A percentile compares a stretch with the other conserved stretches of the same genome.
These are phyloP conservation scores for Aspergillus sp. DNA, from an alignment of 2,329 filamentous ascomycete species.

Conservation along the genomic window DNA sequence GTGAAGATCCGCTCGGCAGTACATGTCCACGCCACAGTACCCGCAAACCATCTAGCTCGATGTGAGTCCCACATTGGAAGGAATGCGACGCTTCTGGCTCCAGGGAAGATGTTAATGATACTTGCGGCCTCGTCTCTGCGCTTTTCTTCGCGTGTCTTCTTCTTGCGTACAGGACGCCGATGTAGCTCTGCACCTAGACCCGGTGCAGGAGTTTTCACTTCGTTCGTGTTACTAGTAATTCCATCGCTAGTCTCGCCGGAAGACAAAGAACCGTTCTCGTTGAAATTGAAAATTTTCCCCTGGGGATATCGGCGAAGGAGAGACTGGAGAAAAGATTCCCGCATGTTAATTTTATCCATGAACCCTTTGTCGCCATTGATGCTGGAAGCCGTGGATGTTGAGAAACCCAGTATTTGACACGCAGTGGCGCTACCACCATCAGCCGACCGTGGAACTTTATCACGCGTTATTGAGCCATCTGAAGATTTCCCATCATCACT, in stretches of 20 bases:
- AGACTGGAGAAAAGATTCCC: slow-evolving; percentile 13
- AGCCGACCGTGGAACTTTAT: background rate
- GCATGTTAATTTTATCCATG: slow-evolving; percentile 9
- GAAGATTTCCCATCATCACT: slow-evolving; percentile 20
- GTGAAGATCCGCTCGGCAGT: slow-evolving; percentile 21
- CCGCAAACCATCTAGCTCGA: slow-evolving; percentile 24
- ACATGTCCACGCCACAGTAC: slow-evolving; percentile 23
- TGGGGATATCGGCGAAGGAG: slow-evolving; percentile 20
- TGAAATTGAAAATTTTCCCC: slow-evolving; percentile 23
- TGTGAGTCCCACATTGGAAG: slow-evolving; percentile 30
- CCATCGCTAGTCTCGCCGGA: slow-evolving; percentile 14
- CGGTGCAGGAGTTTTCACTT: background rate
- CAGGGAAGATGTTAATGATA: slow-evolving; percentile 17
- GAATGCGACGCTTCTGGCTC: slow-evolving; percentile 22
- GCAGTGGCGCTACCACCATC: background rate
- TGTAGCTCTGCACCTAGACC: slow-evolving; percentile 1
- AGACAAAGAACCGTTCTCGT: slow-evolving; percentile 19
- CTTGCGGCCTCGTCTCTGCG: slow-evolving; percentile 10
- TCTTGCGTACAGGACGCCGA: slow-evolving; percentile 2
- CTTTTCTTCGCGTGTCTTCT: slow-evolving; percentile 7
- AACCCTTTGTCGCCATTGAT: slow-evolving; percentile 9
- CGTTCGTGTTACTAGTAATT: background rate
- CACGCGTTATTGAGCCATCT: background rate
- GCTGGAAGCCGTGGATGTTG: slow-evolving; percentile 10
- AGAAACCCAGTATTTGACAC: slow-evolving; percentile 13